Evolutionary conservation across 148 eudicot genomes (phyloP).

Genomic region (Diospyros kaki): DNA sequence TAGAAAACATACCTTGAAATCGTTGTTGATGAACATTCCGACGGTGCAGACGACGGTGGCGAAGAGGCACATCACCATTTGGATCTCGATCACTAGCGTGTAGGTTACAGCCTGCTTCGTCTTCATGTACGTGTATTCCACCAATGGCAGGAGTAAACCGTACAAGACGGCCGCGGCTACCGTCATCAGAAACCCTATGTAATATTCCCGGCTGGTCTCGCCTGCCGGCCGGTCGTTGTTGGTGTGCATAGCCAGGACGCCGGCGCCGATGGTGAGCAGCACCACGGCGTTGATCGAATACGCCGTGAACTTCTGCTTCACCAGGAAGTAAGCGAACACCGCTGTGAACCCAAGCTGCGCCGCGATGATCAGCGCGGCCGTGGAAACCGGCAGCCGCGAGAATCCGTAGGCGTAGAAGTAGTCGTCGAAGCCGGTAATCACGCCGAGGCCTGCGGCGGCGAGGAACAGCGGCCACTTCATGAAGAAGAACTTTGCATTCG

Average conservation of each 20-base stretch:
- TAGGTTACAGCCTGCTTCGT: constrained; percentile 34
- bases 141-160: constrained; percentile 47
- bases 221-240: constrained; percentile 44
- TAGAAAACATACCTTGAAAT: constrained; percentile 40
- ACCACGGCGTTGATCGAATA: constrained; percentile 56
- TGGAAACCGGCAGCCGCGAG: constrained; percentile 57
- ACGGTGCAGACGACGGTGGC: constrained; percentile 52
- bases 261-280: constrained; percentile 50
- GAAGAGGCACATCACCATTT: constrained; percentile 44
- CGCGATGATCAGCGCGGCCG: constrained; percentile 48
- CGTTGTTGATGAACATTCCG: constrained; percentile 56
- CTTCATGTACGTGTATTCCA: constrained; percentile 47
- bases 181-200: constrained; percentile 46
- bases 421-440: constrained; percentile 51
- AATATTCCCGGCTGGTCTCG: constrained; percentile 29
- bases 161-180: constrained; percentile 41
- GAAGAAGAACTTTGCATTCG: constrained; percentile 21
- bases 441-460: constrained; percentile 25
- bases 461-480: constrained; percentile 21
- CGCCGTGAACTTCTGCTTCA: constrained; percentile 53
- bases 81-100: constrained; percentile 59
- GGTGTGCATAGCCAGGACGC: constrained; percentile 46
- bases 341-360: constrained; percentile 67
- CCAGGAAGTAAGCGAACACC: constrained; percentile 50
- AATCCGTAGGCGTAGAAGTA: constrained; percentile 57